These are phyloP conservation scores for Primulina tabacum DNA, from an alignment of 257 asterid species.

Conservation along the genomic window DNA sequence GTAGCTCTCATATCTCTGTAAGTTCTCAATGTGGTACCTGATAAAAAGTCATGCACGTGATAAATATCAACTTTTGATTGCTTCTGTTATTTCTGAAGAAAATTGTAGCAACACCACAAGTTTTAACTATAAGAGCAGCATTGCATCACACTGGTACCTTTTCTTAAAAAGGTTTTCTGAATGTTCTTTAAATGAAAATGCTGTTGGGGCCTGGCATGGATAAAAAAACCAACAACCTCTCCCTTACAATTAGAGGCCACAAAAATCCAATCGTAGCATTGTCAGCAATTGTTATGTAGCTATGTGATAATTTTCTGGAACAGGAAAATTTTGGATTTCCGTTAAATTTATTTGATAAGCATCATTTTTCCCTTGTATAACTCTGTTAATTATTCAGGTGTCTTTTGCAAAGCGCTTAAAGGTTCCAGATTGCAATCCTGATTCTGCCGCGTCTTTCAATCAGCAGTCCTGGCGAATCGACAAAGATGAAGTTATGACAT, in stretches of 20 bases:
- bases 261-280: not conserved
- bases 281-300: not conserved
- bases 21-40: constrained; percentile 40
- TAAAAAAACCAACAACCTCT: not conserved
- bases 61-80: constrained; percentile 14
- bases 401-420: constrained; percentile 74
- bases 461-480: constrained; percentile 80
- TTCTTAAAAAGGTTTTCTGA: not conserved
- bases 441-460: constrained; percentile 49
- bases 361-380: not conserved
- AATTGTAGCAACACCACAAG: constrained; percentile 9
- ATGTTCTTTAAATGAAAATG: not conserved
- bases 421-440: constrained; percentile 58
- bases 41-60: constrained; percentile 16
- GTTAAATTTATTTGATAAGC: too few species aligned
- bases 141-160: too few species aligned
- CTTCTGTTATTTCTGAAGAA: constrained; percentile 12
- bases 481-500: constrained; percentile 74
- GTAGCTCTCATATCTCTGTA: constrained; percentile 69
- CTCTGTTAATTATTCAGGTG: constrained; percentile 47
- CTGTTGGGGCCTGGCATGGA: not conserved
- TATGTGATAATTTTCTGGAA: not conserved
- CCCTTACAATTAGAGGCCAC: not conserved
- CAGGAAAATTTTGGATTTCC: not conserved
- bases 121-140: not conserved